Base-by-base conservation (phyloP, 139 green algal species). In the Chlorella vulgaris region DNA sequence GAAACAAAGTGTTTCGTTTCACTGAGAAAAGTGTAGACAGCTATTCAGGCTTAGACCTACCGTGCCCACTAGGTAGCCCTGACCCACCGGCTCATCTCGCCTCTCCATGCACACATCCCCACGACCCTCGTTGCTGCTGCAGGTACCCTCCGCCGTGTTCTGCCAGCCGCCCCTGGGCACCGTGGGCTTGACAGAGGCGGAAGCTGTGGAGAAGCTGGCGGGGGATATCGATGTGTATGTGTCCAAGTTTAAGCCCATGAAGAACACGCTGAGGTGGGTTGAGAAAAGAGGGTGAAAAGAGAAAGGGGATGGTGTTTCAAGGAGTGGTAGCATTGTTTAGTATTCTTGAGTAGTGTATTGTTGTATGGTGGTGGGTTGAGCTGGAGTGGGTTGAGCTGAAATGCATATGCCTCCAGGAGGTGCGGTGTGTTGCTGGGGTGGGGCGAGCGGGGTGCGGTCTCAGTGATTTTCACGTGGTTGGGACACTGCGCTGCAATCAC, bases 231-330 rank as follows among this genome's bases (percentile, higher is more conserved):
- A 97, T 3, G 86, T 99, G 10, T 99, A 95, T 91, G 94, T 91
- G 22, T 94, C 92, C 69, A 90, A 84, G 58, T 99, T 99, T 86
- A 88, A 87, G 74, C 93, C 96, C 51, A 98, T 99, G 96, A 93
- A 95, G 75, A 96, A 97, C 87, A 98, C 96, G 31, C 80, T 99
- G 63, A 83, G 63, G 74, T 80, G 74, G 1, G 71, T 7, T 24
- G 26, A 10, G 7, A 28, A n/a, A 7, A 13, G 26, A 40, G 10
- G 24, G 2, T 53, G 38, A n/a, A n/a, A n/a, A n/a, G 67, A 19
- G 36, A 22, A 26, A 36, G 7, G 36, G 35, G 35, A 51, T 7
- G n/a, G 50, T 50, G 26, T 69, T 4, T 39, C 5, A 42, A 39
- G n/a, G 35, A 33, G 26, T 68, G 61, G 61, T 24, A 24, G 47